phyloP scores from a whole-genome alignment of 1,139 yeast genomes.

The Hansenula sp. region DNA sequence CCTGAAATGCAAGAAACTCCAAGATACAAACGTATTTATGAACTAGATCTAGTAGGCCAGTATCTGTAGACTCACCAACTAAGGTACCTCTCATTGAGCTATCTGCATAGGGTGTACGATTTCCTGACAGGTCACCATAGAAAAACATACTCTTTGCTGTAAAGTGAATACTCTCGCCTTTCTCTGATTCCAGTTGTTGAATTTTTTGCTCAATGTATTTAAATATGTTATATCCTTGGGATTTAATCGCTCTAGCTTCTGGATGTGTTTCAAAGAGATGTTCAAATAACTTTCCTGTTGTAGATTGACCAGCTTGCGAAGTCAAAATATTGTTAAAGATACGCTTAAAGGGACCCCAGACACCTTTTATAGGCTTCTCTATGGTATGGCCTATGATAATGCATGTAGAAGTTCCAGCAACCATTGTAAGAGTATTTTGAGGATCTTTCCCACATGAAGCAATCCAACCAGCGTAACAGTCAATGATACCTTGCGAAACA shows the following conservation, averaged over 20 bases:
- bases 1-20: conserved; percentile 50
- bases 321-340: conserved; percentile 25
- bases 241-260: conserved; percentile 22
- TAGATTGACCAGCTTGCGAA: conserved; percentile 54
- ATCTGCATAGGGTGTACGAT: conserved; percentile 50
- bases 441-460: conserved; percentile 25
- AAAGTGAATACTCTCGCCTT: conserved; percentile 27
- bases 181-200: conserved; percentile 17
- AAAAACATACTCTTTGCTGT: conserved; percentile 35
- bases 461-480: conserved; percentile 55
- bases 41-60: conserved; percentile 27
- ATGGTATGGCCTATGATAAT: conserved; percentile 32
- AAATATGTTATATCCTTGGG: conserved; percentile 9
- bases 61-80: conserved; percentile 39
- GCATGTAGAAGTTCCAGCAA: conserved; percentile 63
- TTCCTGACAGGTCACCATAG: conserved; percentile 54
- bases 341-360: conserved; percentile 55
- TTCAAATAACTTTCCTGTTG: conserved; percentile 50
- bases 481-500: conserved; percentile 48
- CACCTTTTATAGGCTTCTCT: conserved; percentile 31
- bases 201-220: conserved; percentile 31
- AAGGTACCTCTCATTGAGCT: conserved; percentile 43
- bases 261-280: conserved; percentile 38
- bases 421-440: conserved; percentile 35
- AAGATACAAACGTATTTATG: conserved; percentile 39